These are phyloP conservation scores for Anthracocystis panici-leucophaei DNA, from an alignment of 1,284 basidiomycete species.

Conservation along the genomic window DNA sequence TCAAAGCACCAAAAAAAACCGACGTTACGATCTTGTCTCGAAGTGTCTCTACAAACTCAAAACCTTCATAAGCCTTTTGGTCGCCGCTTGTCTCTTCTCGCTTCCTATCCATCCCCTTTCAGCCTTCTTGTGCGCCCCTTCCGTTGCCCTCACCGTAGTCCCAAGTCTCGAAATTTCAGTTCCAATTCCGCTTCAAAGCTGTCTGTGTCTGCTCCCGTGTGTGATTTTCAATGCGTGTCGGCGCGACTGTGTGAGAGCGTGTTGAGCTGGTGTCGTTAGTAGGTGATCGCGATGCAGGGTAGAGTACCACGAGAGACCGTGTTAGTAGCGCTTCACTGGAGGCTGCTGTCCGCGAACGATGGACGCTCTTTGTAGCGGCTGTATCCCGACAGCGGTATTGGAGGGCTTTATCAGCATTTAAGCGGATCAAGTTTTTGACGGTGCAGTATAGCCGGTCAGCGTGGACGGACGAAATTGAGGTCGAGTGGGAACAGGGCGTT, in stretches of 20 bases:
- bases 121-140: background rate
- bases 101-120: background rate
- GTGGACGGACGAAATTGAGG: background rate
- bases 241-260: background rate
- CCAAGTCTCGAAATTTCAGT: background rate
- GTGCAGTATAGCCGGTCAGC: background rate
- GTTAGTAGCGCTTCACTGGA: background rate
- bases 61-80: background rate
- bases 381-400: background rate
- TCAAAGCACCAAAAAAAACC: conserved; percentile 8
- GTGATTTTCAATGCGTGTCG: background rate
- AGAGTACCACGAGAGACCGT: background rate
- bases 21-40: conserved; percentile 1
- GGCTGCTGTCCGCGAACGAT: background rate
- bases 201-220: conserved; percentile 1
- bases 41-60: background rate
- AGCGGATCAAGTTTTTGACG: background rate
- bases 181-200: background rate
- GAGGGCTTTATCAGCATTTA: background rate
- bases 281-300: background rate
- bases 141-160: background rate
- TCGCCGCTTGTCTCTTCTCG: background rate
- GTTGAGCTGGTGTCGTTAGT: background rate
- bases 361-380: background rate
- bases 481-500: background rate